phyloP scores from a whole-genome alignment of 2,329 filamentous ascomycete species.

The Xylaria sp. region DNA sequence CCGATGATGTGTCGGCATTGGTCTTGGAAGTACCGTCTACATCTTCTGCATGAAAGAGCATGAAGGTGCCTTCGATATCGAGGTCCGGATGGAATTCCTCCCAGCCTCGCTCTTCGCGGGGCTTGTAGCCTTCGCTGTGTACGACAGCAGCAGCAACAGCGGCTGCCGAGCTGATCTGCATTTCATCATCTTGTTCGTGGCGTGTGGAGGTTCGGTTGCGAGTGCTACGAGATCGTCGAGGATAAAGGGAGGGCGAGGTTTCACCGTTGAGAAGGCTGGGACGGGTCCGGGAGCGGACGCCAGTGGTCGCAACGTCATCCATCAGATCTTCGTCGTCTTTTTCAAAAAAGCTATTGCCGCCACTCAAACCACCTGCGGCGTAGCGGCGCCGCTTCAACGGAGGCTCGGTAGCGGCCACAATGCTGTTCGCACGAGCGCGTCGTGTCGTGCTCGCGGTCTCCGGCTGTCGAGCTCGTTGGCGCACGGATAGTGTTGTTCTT shows the following conservation, averaged over 20 bases:
- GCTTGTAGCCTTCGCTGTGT: slow-evolving; percentile 94
- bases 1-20: slow-evolving; percentile 34
- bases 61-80: slow-evolving; percentile 76
- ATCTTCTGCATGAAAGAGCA: slow-evolving; percentile 74
- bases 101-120: slow-evolving; percentile 92
- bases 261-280: slow-evolving; percentile 46
- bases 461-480: slow-evolving; percentile 27
- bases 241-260: slow-evolving; percentile 42
- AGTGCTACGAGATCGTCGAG: slow-evolving; percentile 53
- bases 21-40: slow-evolving; percentile 68
- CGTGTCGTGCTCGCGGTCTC: slow-evolving; percentile 23
- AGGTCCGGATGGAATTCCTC: slow-evolving; percentile 96
- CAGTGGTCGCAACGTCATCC: slow-evolving; percentile 45
- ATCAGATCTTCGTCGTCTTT: slow-evolving; percentile 58
- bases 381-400: slow-evolving; percentile 70
- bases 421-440: slow-evolving; percentile 34
- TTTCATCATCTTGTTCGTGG: slow-evolving; percentile 50
- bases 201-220: slow-evolving; percentile 50
- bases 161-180: slow-evolving; percentile 80
- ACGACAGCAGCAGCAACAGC: slow-evolving; percentile 82
- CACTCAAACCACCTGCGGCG: slow-evolving; percentile 79
- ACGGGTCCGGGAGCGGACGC: slow-evolving; percentile 48
- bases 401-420: slow-evolving; percentile 48
- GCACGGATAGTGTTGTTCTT: slow-evolving; percentile 23
- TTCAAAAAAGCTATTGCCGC: slow-evolving; percentile 79